Conservation (phyloP, 2,329 filamentous ascomycete genomes). For the Arthrobotrys pseudoclavata region DNA sequence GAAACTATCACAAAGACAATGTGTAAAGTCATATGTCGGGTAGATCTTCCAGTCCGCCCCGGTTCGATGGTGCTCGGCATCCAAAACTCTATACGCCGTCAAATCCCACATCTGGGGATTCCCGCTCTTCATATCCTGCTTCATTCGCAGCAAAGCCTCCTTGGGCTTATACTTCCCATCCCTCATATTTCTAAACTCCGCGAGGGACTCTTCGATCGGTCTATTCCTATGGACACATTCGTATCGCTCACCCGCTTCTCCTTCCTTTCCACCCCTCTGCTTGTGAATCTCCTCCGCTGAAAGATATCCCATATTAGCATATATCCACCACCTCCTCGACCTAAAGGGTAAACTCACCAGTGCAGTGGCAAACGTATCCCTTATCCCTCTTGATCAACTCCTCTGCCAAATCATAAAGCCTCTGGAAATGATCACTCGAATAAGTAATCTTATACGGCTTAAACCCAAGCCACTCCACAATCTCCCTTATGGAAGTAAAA, state of each 20-base stretch:
- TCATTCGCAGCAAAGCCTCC: slow-evolving; percentile 91
- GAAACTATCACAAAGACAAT: slow-evolving; percentile 91
- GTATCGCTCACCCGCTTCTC: slow-evolving; percentile 76
- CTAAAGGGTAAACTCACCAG: slow-evolving; percentile 66
- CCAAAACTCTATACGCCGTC: slow-evolving; percentile 87
- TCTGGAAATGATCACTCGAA: slow-evolving; percentile 90
- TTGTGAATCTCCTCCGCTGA: slow-evolving; percentile 82
- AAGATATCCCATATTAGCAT: slow-evolving; percentile 3
- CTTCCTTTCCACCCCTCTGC: slow-evolving; percentile 83
- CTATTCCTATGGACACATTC: slow-evolving; percentile 85
- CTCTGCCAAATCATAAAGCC: slow-evolving; percentile 88
- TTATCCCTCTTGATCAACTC: slow-evolving; percentile 78
- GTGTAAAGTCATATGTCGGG: slow-evolving; percentile 92
- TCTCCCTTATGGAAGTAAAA: slow-evolving; percentile 89
- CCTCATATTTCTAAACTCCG: slow-evolving; percentile 89
- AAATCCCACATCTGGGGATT: slow-evolving; percentile 99
- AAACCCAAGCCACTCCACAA: slow-evolving; percentile 88
- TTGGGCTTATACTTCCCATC: slow-evolving; percentile 90
- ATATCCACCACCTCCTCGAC: background rate
- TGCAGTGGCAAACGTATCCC: slow-evolving; percentile 88
- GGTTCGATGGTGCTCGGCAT: slow-evolving; percentile 80
- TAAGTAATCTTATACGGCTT: slow-evolving; percentile 83
- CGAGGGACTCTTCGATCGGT: slow-evolving; percentile 79
- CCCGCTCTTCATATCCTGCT: slow-evolving; percentile 82
- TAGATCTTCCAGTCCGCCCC: slow-evolving; percentile 91